phyloP scores from a whole-genome alignment of 1,139 yeast genomes.

The Kodamaea ohmeri region DNA sequence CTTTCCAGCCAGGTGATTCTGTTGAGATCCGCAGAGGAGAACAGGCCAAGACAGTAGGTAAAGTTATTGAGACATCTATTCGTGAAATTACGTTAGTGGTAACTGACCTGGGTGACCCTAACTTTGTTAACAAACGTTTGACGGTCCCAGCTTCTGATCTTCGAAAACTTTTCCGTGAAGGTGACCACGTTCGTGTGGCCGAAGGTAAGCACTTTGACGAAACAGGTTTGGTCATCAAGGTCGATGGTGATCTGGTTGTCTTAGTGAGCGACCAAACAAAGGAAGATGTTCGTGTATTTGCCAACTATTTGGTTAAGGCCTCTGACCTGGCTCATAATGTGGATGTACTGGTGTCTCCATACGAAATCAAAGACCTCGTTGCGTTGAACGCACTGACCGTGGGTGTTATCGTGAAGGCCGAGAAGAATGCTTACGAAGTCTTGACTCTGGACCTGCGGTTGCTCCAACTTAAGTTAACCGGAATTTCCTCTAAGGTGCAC shows the following conservation, averaged over 20 bases:
- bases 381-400: slow-evolving; percentile 83
- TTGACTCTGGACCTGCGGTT: slow-evolving; percentile 81
- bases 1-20: slow-evolving; percentile 90
- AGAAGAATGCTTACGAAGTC: slow-evolving; percentile 80
- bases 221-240: slow-evolving; percentile 87
- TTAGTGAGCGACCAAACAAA: slow-evolving; percentile 85
- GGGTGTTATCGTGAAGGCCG: slow-evolving; percentile 88
- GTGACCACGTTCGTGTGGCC: slow-evolving; percentile 93
- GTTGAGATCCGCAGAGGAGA: slow-evolving; percentile 93
- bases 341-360: slow-evolving; percentile 54
- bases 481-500: slow-evolving; percentile 72
- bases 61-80: slow-evolving; percentile 63
- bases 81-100: slow-evolving; percentile 62
- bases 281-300: slow-evolving; percentile 86
- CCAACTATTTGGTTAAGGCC: slow-evolving; percentile 80
- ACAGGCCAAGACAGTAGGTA: slow-evolving; percentile 85
- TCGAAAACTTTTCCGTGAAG: slow-evolving; percentile 81
- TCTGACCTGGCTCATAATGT: slow-evolving; percentile 59
- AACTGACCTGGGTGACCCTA: slow-evolving; percentile 51
- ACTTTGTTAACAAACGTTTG: slow-evolving; percentile 47
- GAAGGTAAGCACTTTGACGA: slow-evolving; percentile 92
- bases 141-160: slow-evolving; percentile 75
- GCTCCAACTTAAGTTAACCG: slow-evolving; percentile 67
- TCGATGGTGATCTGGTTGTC: slow-evolving; percentile 82
- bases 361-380: slow-evolving; percentile 85